Percentiles rank a stretch among this genome's conserved stretches.
phyloP scores from a whole-genome alignment of 1,139 yeast species.

The Saccharomyces hybrid region DNA sequence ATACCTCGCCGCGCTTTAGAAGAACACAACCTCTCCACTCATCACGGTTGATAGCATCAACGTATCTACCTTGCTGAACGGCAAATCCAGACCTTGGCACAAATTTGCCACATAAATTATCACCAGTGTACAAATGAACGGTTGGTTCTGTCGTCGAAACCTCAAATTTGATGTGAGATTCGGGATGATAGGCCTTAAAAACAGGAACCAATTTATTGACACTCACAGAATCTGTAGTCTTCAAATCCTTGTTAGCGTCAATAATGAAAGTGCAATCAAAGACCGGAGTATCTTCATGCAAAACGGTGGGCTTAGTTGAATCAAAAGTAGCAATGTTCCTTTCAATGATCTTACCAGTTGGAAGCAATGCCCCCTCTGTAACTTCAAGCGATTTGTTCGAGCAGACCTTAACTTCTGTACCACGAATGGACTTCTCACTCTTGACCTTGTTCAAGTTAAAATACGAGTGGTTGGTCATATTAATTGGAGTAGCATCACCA shows the following conservation, averaged over 20 bases:
- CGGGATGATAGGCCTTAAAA: constrained; percentile 41
- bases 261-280: constrained; percentile 49
- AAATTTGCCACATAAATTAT: constrained; percentile 34
- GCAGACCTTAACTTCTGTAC: constrained; percentile 20
- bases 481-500: constrained; percentile 41
- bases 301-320: background rate
- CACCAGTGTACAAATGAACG: constrained; percentile 60
- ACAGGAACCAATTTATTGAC: constrained; percentile 32
- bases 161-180: constrained; percentile 36
- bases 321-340: constrained; percentile 12
- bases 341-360: constrained; percentile 42
- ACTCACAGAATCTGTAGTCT: constrained; percentile 37
- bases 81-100: constrained; percentile 49
- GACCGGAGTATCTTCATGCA: constrained; percentile 17
- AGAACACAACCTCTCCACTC: constrained; percentile 46
- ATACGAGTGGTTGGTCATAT: constrained; percentile 56
- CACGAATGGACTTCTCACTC: constrained; percentile 17
- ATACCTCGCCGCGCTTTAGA: constrained; percentile 43
- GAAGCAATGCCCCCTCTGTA: constrained; percentile 33
- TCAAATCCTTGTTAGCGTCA: constrained; percentile 32
- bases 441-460: constrained; percentile 37
- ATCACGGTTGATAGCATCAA: constrained; percentile 44
- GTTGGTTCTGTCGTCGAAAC: constrained; percentile 55
- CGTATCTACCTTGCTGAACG: constrained; percentile 51
- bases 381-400: constrained; percentile 35